phyloP scores from a whole-genome alignment of 73 alveolate genomes.

The Symbiodinium pilosum region DNA sequence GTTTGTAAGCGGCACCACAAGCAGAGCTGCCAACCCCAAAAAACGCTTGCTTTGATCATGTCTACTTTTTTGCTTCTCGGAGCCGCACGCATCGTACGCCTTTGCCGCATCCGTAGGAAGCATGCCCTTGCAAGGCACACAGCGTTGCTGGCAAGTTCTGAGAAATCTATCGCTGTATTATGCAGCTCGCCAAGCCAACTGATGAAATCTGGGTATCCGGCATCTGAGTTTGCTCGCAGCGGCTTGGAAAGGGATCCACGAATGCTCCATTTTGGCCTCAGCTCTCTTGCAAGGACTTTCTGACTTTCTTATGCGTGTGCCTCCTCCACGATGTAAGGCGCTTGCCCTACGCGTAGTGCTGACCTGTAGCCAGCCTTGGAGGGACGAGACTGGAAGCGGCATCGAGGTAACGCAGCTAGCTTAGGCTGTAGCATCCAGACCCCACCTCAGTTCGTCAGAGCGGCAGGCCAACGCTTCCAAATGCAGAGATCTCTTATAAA shows the following conservation, averaged over 20 bases:
- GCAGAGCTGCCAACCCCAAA: background rate
- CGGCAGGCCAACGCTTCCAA: no score
- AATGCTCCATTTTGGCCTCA: slow-evolving; percentile 88
- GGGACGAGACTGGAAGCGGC: background rate
- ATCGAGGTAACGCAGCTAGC: background rate
- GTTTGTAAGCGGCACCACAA: background rate
- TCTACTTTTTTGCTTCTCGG: background rate
- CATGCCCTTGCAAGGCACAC: slow-evolving; percentile 37
- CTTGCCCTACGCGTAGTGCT: slow-evolving; percentile 55
- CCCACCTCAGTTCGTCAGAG: no score
- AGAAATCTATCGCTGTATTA: background rate
- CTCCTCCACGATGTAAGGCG: background rate
- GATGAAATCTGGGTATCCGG: background rate
- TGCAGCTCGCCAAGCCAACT: background rate
- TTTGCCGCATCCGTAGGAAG: slow-evolving; percentile 24
- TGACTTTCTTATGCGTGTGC: no score
- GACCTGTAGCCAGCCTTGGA: slow-evolving; percentile 78
- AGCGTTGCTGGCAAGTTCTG: background rate
- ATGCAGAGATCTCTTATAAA: no score
- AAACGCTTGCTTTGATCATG: background rate
- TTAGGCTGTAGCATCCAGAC: slow-evolving; percentile 1
- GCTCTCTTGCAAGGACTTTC: background rate
- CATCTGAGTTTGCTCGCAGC: slow-evolving; percentile 63
- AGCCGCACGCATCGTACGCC: slow-evolving; percentile 82
- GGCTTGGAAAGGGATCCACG: slow-evolving; percentile 60